Evolutionary conservation across 2,329 filamentous ascomycete genomes (phyloP).

Genomic region (Geosmithia morbida): DNA sequence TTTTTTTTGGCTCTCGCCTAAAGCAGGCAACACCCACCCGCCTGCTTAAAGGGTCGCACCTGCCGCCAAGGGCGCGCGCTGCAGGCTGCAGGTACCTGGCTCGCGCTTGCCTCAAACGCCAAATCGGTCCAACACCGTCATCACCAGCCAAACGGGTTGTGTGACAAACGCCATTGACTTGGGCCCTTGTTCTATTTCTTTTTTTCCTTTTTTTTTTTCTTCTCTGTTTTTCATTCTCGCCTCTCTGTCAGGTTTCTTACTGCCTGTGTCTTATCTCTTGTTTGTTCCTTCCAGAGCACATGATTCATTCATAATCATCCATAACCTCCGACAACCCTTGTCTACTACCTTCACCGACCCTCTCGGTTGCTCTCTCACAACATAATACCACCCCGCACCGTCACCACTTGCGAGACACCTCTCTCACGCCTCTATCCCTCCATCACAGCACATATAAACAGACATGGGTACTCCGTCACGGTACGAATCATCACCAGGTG

Average conservation of each 20-base stretch:
- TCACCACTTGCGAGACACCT: no score
- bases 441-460: neutral
- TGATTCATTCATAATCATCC: no score
- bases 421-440: neutral
- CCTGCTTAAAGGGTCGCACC: neutral
- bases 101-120: neutral
- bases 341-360: no score
- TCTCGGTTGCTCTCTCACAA: no score
- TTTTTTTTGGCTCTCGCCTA: no score
- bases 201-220: neutral
- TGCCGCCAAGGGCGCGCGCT: neutral
- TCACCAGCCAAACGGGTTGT: neutral
- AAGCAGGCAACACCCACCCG: neutral
- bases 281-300: no score
- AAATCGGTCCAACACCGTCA: neutral
- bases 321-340: no score
- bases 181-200: neutral
- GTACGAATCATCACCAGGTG: slow-evolving; percentile 31
- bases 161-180: neutral
- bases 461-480: slow-evolving; percentile 9
- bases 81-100: neutral
- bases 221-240: neutral
- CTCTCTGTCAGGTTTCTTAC: neutral
- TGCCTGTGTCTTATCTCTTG: no score
- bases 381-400: no score